These are phyloP conservation scores for Cercospora zeina DNA, from an alignment of 2,329 filamentous ascomycete species.

Conservation along the genomic window DNA sequence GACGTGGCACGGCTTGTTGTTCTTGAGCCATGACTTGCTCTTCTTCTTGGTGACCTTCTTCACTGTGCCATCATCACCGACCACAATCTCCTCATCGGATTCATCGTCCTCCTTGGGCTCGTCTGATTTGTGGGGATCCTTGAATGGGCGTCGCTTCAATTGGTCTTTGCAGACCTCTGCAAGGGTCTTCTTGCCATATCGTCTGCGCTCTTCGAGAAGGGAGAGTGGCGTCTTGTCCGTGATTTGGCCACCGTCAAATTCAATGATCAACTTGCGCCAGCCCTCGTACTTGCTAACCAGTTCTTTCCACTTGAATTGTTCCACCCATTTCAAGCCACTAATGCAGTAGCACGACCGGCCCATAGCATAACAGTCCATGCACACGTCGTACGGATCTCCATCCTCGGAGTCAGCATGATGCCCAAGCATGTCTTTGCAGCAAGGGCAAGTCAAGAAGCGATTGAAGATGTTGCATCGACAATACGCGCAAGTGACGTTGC, in stretches of 20 bases:
- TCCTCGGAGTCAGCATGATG: constrained; percentile 59
- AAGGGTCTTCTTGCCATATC: constrained; percentile 71
- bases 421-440: constrained; percentile 68
- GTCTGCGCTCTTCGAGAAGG: constrained; percentile 67
- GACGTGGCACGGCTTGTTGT: constrained; percentile 70
- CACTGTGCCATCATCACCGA: constrained; percentile 63
- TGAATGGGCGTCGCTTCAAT: constrained; percentile 74
- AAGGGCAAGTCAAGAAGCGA: constrained; percentile 86
- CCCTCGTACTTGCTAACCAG: constrained; percentile 74
- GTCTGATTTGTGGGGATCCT: constrained; percentile 69
- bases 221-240: constrained; percentile 67
- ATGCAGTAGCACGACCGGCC: constrained; percentile 88
- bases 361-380: constrained; percentile 99
- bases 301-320: constrained; percentile 86
- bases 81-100: constrained; percentile 56
- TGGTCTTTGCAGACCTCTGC: constrained; percentile 95
- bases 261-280: constrained; percentile 78
- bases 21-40: constrained; percentile 52
- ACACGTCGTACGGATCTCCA: constrained; percentile 88
- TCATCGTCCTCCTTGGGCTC: constrained; percentile 47
- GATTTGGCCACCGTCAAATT: constrained; percentile 64
- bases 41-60: constrained; percentile 66
- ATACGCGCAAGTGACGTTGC: constrained; percentile 92
- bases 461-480: constrained; percentile 98
- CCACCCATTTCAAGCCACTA: constrained; percentile 82